Percentiles rank a stretch among this genome's conserved stretches.
phyloP scores from a whole-genome alignment of 306 rosid species.

The Adenanthera pavonina region DNA sequence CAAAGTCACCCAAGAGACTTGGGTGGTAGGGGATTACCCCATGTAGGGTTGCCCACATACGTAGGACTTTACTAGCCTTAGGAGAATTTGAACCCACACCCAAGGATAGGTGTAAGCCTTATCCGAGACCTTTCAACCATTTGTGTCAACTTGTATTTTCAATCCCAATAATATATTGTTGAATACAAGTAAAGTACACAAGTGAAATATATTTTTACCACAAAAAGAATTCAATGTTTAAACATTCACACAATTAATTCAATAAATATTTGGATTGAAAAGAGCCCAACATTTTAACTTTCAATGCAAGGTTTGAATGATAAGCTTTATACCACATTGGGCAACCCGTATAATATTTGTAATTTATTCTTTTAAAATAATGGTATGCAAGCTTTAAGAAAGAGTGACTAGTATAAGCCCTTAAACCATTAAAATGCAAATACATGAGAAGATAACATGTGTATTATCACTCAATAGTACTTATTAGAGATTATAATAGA shows the following conservation, averaged over 20 bases:
- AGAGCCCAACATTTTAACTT: not conserved
- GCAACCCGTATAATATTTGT: too few relatives aligned
- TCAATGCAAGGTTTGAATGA: too few relatives aligned
- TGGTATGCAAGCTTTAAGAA: not conserved
- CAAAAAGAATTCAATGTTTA: too few relatives aligned
- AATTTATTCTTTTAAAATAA: not conserved
- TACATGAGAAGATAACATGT: not conserved
- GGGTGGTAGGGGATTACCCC: too few relatives aligned
- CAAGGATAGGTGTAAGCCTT: too few relatives aligned
- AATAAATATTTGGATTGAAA: not conserved
- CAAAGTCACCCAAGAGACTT: too few relatives aligned
- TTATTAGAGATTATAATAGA: too few relatives aligned
- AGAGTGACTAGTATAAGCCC: not conserved
- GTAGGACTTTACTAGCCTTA: too few relatives aligned
- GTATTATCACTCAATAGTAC: not conserved
- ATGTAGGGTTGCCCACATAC: too few relatives aligned
- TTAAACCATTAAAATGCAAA: not conserved
- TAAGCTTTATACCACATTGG: too few relatives aligned
- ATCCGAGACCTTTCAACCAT: too few relatives aligned
- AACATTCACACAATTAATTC: not conserved
- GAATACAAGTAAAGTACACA: not conserved
- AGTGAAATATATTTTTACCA: not conserved
- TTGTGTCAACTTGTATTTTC: not conserved
- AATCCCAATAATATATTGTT: not conserved
- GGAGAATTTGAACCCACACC: too few relatives aligned